A percentile compares a stretch with the other conserved stretches of the same genome.
phyloP scores from a whole-genome alignment of 2,329 filamentous ascomycete genomes.

The Colletotrichum spinosum region DNA sequence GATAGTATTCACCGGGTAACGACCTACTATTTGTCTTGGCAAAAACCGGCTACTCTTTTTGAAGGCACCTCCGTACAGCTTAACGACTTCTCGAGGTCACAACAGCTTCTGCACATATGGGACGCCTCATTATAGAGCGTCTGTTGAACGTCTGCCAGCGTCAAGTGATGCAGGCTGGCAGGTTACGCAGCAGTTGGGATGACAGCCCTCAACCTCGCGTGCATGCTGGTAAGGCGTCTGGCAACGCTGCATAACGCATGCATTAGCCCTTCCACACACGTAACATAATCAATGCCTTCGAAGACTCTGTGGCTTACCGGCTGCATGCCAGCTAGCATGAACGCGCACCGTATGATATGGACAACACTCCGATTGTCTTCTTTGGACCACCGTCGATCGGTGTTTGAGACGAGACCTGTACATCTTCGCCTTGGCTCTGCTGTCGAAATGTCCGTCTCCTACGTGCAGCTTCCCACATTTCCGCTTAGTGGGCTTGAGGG shows the following conservation, averaged over 20 bases:
- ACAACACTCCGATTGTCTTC: background rate
- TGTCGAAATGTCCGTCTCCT: too few species aligned
- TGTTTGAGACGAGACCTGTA: background rate
- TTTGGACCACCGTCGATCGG: constrained; percentile 1
- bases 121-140: constrained; percentile 1
- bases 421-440: background rate
- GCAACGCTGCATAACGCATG: constrained; percentile 23
- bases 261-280: constrained; percentile 9
- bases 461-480: too few species aligned
- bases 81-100: too few species aligned
- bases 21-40: too few species aligned
- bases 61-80: too few species aligned
- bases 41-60: too few species aligned
- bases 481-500: too few species aligned
- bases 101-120: too few species aligned
- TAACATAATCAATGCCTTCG: constrained; percentile 5
- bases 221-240: constrained; percentile 9
- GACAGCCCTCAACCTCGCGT: background rate
- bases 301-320: constrained; percentile 3
- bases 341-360: constrained; percentile 1
- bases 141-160: constrained; percentile 1
- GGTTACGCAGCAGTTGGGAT: constrained; percentile 2
- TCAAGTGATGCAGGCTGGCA: constrained; percentile 17
- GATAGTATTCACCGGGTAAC: too few species aligned
- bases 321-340: constrained; percentile 21